Base-by-base conservation (phyloP, 768 basidiomycete genomes). In the Termitomyces sp. region DNA sequence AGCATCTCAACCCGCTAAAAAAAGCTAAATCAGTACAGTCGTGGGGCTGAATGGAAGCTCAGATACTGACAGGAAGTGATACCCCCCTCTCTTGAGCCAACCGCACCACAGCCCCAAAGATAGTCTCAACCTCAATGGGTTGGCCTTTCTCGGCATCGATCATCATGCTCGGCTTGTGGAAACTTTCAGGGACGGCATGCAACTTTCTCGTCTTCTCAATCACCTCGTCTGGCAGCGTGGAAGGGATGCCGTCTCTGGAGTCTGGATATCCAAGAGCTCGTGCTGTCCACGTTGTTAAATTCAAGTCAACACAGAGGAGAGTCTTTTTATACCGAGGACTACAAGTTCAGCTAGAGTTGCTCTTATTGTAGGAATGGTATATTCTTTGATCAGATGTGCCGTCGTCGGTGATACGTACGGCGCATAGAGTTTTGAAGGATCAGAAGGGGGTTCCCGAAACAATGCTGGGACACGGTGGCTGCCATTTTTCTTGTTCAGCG, bases 121-220 rank as follows among this genome's bases (percentile, higher is more conserved):
- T 83, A 12, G 79, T 83, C 64, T 88, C 86, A 1, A 88, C 79
- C 69, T 88, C 86, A 57, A 86, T 79, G 39, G 86, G 84, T 52
- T 72, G 73, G 3, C 77, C 79, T 47, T 71, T 76, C 62, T 79
- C 72, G 21, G 72, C 71, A 64, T 87, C 85, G 5, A 86, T 72
- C 34, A 85, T 70, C 84, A 87, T 87, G 63, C 85, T 86, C 4
- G 83, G 77, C 49, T 75, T 72, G 49, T 84, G 78, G 8, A 52
- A 72, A 60, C 72, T 78, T 3, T 78, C 73, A 2, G 84, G 73
- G 25, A 59, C 60, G 32, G 61, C 63, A 58, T 85, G 76, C 32
- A 77, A 27, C 11, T 61, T 58, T 44, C 68, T 68, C 3, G 79
- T 79, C 27, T 61, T 66, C 55, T 71, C 66, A 3, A 85, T 67